phyloP scores from a whole-genome alignment of 768 basidiomycete genomes.

The Lactarius psammicola region DNA sequence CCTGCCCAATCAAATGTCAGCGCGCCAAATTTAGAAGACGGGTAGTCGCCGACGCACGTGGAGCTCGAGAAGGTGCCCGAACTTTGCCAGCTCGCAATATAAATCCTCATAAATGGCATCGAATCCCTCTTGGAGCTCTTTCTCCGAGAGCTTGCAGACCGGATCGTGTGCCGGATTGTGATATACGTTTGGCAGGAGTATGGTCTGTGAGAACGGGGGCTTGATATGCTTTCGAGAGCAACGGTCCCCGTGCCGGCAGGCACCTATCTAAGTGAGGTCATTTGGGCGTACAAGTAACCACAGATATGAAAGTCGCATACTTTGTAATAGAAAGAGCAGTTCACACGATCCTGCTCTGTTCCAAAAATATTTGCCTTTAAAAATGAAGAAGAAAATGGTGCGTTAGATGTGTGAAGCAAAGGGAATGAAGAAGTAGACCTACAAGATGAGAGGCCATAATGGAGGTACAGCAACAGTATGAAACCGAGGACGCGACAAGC shows the following conservation, averaged over 20 bases:
- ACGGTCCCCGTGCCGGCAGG: conserved; percentile 96
- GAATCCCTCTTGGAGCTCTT: conserved; percentile 88
- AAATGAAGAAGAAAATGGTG: neutral
- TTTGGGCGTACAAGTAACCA: conserved; percentile 6
- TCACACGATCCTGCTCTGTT: conserved; percentile 93
- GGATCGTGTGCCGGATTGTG: conserved; percentile 97
- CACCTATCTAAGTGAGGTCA: conserved; percentile 73
- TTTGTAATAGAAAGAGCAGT: conserved; percentile 99
- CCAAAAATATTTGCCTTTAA: conserved; percentile 90
- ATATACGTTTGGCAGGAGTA: conserved; percentile 94
- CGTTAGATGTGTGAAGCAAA: neutral
- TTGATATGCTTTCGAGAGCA: conserved; percentile 98
- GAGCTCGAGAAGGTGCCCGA: conserved; percentile 91
- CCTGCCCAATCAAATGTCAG: conserved; percentile 41
- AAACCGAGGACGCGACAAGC: neutral
- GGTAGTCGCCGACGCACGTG: conserved; percentile 57
- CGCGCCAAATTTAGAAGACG: neutral
- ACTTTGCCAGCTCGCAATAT: conserved; percentile 92
- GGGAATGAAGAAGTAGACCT: conserved; percentile 31
- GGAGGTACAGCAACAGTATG: neutral
- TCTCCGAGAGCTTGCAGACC: conserved; percentile 80
- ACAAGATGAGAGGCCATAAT: conserved; percentile 78
- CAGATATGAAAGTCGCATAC: conserved; percentile 41
- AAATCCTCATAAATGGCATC: conserved; percentile 95
- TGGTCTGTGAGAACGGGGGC: conserved; percentile 96